Evolutionary conservation across 1,139 yeast species (phyloP), one percentile per base, ranked within the genome.

Genomic region (Yamadazyma trypodendri): DNA sequence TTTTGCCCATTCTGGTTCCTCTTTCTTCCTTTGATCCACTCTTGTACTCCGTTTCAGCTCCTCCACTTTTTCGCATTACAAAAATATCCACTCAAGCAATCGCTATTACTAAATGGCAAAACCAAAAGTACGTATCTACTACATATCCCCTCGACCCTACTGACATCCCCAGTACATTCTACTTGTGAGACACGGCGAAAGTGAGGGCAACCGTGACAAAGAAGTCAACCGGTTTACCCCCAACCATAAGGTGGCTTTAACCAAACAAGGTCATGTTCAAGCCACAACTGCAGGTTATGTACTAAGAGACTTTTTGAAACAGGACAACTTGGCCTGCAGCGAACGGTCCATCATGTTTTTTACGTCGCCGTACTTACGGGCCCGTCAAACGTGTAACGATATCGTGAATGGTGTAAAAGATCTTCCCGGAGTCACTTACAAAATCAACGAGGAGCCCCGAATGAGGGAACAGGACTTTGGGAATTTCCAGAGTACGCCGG

Each of bases 401-500:
- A 75, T 88, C 7, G 56, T 84, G 3, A 71, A 75, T 30, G 86
- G 81, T 1, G 67, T 87, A 31, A 72, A 76, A 37, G 78, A 65
- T 37, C 57, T 74, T 15, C 61, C 68, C 2, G 77, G 72, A 27
- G 67, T 78, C 1, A 55, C 66, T 2, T 80, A 78, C 49, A 61
- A 68, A 31, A 77, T 86, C 8, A 72, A 77, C 48, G 96, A 89
- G 55, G 97, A 89, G 52, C 95, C 96, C 3, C 63, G 96, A 37
- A 78, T 89, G 77, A 70, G 97, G 48, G 97, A 89, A 56, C 97
- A 89, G 58, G 97, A 89, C 60, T 89, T 89, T 56, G 97, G 97
- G 16, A 89, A 89, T 56, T 88, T 87, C 60, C 97, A 89, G 61
- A 76, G 83, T 40, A 77, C 84, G 28, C 75, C 83, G 3, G 82